These are phyloP conservation scores for Exophiala phaeomuriformis DNA, from an alignment of 2,329 filamentous ascomycete species.

Conservation along the genomic window DNA sequence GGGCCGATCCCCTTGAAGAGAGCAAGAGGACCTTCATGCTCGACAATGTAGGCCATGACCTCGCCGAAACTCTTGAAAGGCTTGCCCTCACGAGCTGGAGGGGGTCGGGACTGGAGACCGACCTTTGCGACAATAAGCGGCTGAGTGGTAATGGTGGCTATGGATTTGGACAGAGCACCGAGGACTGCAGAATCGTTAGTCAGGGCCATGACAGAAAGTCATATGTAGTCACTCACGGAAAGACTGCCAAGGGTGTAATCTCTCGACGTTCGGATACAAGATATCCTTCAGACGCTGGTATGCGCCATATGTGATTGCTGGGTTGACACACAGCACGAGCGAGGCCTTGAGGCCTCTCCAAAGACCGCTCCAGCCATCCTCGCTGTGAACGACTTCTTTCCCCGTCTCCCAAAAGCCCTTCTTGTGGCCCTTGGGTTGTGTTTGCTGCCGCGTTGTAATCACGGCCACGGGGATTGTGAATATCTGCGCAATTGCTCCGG, in stretches of 20 bases:
- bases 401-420: conserved; percentile 84
- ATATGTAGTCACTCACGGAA: conserved; percentile 60
- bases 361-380: conserved; percentile 79
- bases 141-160: conserved; percentile 88
- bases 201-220: background rate
- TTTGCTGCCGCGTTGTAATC: conserved; percentile 92
- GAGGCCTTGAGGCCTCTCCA: conserved; percentile 96
- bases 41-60: conserved; percentile 88
- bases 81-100: conserved; percentile 73
- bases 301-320: conserved; percentile 93
- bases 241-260: conserved; percentile 74
- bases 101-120: conserved; percentile 86
- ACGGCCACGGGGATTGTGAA: conserved; percentile 97
- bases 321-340: conserved; percentile 90
- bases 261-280: conserved; percentile 69
- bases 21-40: conserved; percentile 74
- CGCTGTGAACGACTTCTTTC: conserved; percentile 78
- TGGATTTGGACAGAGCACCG: conserved; percentile 82
- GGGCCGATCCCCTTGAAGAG: conserved; percentile 96
- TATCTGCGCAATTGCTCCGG: conserved; percentile 84
- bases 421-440: conserved; percentile 72
- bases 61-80: conserved; percentile 90
- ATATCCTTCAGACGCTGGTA: conserved; percentile 79
- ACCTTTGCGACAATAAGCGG: conserved; percentile 97
- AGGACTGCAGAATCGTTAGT: conserved; percentile 53